These are phyloP conservation scores for Raffaelea arxii DNA, from an alignment of 2,329 filamentous ascomycete species.

Conservation along the genomic window DNA sequence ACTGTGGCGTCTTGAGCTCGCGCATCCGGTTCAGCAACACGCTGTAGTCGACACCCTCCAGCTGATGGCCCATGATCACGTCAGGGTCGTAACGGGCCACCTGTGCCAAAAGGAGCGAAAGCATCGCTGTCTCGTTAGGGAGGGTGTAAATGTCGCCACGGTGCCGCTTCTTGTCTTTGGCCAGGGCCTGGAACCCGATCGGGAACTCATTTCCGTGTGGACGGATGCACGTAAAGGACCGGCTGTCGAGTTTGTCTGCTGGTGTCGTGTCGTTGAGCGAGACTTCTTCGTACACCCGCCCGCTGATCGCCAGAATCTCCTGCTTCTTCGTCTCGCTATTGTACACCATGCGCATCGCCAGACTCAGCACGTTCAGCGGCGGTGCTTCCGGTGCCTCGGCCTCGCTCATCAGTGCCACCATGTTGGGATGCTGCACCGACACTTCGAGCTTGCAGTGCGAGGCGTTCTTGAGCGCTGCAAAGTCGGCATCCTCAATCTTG, in stretches of 20 bases:
- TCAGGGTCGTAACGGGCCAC: slow-evolving; percentile 85
- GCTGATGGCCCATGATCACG: slow-evolving; percentile 83
- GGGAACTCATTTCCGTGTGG: slow-evolving; percentile 71
- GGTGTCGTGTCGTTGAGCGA: slow-evolving; percentile 79
- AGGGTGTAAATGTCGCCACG: slow-evolving; percentile 70
- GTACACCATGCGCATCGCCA: slow-evolving; percentile 78
- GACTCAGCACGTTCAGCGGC: slow-evolving; percentile 89
- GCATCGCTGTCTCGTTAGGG: slow-evolving; percentile 73
- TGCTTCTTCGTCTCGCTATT: slow-evolving; percentile 93
- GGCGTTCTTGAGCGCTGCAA: slow-evolving; percentile 74
- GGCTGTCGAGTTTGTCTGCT: slow-evolving; percentile 78
- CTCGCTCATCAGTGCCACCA: slow-evolving; percentile 63
- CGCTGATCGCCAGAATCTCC: slow-evolving; percentile 85
- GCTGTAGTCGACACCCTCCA: slow-evolving; percentile 97
- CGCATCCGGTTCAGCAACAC: slow-evolving; percentile 78
- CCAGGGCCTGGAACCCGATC: slow-evolving; percentile 73
- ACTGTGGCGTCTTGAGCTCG: slow-evolving; percentile 85
- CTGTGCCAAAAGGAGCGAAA: slow-evolving; percentile 83
- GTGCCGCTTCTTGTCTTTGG: slow-evolving; percentile 49
- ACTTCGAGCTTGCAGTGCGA: slow-evolving; percentile 97
- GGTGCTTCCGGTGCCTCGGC: slow-evolving; percentile 74
- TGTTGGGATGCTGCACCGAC: slow-evolving; percentile 66
- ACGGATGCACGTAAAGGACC: slow-evolving; percentile 85
- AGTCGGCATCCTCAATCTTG: slow-evolving; percentile 78
- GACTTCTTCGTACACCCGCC: slow-evolving; percentile 85